Base-by-base conservation (phyloP, 192 early-diverging fungal species). In the Linnemannia elongata region DNA sequence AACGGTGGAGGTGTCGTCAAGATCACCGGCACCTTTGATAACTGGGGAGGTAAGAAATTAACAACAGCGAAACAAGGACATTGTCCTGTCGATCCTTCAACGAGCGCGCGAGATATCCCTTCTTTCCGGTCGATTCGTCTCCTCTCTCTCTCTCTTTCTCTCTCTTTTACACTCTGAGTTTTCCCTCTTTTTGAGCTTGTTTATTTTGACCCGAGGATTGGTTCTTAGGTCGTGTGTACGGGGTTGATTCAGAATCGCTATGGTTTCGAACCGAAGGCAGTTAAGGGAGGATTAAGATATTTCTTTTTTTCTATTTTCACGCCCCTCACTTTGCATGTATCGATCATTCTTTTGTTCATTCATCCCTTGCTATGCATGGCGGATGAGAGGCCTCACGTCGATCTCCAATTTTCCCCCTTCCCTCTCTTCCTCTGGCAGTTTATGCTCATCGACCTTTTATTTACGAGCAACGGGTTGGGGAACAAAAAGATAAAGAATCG, bases 11-110 rank as follows among this genome's bases (percentile, higher is more conserved):
- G 24, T 20, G 35, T 69, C 38, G 82, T 83, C 82, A 77, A 73
- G 47, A 63, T 86, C 75, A 86, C 84, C 36, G 79, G 84, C 15
- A 77, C 78, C 20, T 86, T 80, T 55, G 75, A 86, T 41, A 78
- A 80, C 33, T 85, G 83, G 83, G 22, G 70, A 80, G 54, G 84
- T 86, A 86, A 80, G 55, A 15, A 54, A 54, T 24, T 10, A 76
- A 66, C 60, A 63, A 63, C 27, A 5, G 22, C 42, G 10, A 36
- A 38, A 27, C 18, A 13, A 42, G 3, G 24, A 42, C 4, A 52
- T 36, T 38, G 9, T 54, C 9, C 6, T 52, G 22, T 75, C 52
- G 54, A 35, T 54, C 47, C 7, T 38, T 10, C 30, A 75, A 57
- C 7, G 1, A 38, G 41, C 52, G 7, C 24, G 33, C 13, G 24